These are phyloP conservation scores for Tylopilus orsonianus DNA, from an alignment of 1,284 basidiomycete genomes.

Conservation along the genomic window DNA sequence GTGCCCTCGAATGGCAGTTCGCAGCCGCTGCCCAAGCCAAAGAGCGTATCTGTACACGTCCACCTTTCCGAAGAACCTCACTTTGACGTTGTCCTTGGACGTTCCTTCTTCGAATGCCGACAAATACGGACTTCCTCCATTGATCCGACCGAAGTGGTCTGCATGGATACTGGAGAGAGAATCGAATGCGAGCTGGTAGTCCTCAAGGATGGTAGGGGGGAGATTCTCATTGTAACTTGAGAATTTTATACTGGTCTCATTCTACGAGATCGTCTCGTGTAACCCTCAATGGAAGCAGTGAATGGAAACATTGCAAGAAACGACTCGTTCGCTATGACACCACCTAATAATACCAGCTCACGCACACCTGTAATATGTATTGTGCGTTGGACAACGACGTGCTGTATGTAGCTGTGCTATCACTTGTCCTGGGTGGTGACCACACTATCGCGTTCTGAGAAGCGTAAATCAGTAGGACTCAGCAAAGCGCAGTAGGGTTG, in stretches of 20 bases:
- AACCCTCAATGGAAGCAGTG: background rate
- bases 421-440: slow-evolving; percentile 3
- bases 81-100: slow-evolving; percentile 94
- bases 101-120: slow-evolving; percentile 91
- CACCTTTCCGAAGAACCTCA: slow-evolving; percentile 93
- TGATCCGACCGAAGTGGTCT: slow-evolving; percentile 90
- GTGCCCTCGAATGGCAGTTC: slow-evolving; percentile 7
- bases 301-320: background rate
- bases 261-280: background rate
- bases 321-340: background rate
- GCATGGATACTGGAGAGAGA: slow-evolving; percentile 94
- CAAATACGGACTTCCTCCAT: slow-evolving; percentile 79
- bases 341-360: background rate
- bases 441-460: slow-evolving; percentile 12
- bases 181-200: slow-evolving; percentile 91
- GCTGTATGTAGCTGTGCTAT: background rate
- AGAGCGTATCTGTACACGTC: slow-evolving; percentile 43
- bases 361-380: background rate
- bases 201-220: slow-evolving; percentile 81
- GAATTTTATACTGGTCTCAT: background rate
- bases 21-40: slow-evolving; percentile 38
- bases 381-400: background rate
- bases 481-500: background rate
- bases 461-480: slow-evolving; percentile 6
- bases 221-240: slow-evolving; percentile 84